Evolutionary conservation across 176 grass and related monocot genomes (phyloP), one percentile per base, ranked within the genome.

Genomic region (Poa pratensis): DNA sequence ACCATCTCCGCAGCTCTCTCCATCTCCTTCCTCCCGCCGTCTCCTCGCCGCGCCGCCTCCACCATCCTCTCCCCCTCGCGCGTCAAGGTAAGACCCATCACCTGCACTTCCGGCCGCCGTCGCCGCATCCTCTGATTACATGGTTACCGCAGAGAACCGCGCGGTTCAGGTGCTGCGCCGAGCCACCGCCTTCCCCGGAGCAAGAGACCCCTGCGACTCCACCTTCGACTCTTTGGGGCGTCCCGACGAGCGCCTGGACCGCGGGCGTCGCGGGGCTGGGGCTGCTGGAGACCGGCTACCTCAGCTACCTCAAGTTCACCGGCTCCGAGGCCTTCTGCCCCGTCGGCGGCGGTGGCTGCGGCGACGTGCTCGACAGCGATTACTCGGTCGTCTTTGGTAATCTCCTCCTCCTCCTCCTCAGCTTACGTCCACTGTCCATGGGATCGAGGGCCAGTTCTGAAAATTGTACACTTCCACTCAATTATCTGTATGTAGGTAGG

Each of bases 321-420:
- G 84, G 82, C 66, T 94, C 91, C 18, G 91, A 92, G 82, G 93
- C 91, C 35, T 95, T 98, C 82, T 98, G 95, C 77, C 95, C 95
- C 75, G 78, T 90, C n/a, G 70, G 53, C 58, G 93, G 95, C 5
- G 89, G 80, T 15, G 87, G 67, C 55, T 98, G 93, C 67, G 80
- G 91, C 17, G 87, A 93, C 51, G 89, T 98, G 26, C 95, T 98
- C 40, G 86, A 95, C 39, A 95, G 95, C 69, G 91, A 93, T 34
- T 98, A 95, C 51, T 92, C 93, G 13, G 17, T 65, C 45, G 83
- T 93, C 32, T 95, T 95, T 27, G 95, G 95, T 98, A 98, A 72
- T 83, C 30, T 30, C 30, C 30, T 30, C 30, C 30, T 30, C 30
- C 30, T 30, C 30, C 30, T 30, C 30, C 30, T 30, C 30, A 2